Base-by-base conservation (phyloP, 192 early-diverging fungal species). In the Allomyces macrogynus region DNA sequence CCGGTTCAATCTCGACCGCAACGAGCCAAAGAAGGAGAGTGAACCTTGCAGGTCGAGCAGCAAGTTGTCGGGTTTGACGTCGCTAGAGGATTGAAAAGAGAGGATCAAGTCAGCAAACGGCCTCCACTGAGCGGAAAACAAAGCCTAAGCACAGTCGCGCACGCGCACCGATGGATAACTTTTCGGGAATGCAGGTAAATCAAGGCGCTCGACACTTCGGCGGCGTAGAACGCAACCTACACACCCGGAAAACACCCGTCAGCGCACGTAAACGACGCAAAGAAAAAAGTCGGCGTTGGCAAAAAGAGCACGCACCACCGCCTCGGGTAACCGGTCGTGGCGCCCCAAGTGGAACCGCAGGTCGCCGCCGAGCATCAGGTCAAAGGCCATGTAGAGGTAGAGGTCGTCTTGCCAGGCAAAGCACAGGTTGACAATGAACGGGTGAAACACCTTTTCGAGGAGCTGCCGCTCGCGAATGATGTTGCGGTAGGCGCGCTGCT, bases 391-490 rank as follows among this genome's bases (percentile, higher is more conserved):
- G 67, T 81, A 84, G 73, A 83, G 75, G 68, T 83, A 72, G 43
- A 73, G 69, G 67, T 83, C 81, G 65, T 83, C 81, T 63, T 83
- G 81, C 62, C 81, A 83, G 42, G 81, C 81, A 65, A 73, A 83
- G 12, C 80, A 67, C 24, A 83, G 68, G 64, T 83, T 83, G 62
- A 49, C 88, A 62, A 93, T 78, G 66, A 95, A 83, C 5, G 88
- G 76, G 68, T 86, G 86, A 42, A 89, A 81, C 23, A 97, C 85
- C 62, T 88, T 81, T 67, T 95, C 92, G 4, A 97, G 74, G 65
- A 97, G 71, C 16, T 84, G 78, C 43, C 94, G 80, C 77, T 97
- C 94, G 44, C 89, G 84, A 62, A 97, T 84, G 43, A 94, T 89
- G 71, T 97, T 93, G 44, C 91, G 80, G 8, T 93, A 81, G 0